Conservation (phyloP, 2,329 filamentous ascomycete genomes). For the Aspergillus quadricinctus region DNA sequence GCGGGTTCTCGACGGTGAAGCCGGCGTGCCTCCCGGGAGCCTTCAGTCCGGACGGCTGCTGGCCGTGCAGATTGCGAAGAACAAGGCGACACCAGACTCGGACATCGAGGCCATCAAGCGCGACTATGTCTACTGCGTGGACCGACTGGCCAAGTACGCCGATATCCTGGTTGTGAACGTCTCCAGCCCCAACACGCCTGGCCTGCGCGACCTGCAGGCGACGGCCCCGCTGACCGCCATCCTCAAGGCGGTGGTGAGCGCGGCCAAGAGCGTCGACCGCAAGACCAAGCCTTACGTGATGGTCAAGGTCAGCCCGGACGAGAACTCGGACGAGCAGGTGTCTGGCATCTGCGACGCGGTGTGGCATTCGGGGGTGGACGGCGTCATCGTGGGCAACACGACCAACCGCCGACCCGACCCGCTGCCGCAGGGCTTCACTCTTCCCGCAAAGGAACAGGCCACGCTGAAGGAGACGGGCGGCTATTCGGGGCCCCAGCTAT, state of each 20-base stretch:
- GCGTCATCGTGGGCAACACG: constrained; percentile 95
- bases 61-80: constrained; percentile 93
- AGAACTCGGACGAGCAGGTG: constrained; percentile 80
- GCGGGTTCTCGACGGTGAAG: constrained; percentile 71
- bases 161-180: constrained; percentile 98
- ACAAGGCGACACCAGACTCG: constrained; percentile 81
- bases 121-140: constrained; percentile 85
- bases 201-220: constrained; percentile 80
- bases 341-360: constrained; percentile 84
- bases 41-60: constrained; percentile 70
- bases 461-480: constrained; percentile 75
- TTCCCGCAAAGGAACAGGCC: constrained; percentile 63
- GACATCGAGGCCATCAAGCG: constrained; percentile 76
- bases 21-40: constrained; percentile 75
- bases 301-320: constrained; percentile 97
- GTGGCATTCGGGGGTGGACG: constrained; percentile 79
- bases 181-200: constrained; percentile 92
- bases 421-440: constrained; percentile 60
- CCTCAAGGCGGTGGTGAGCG: constrained; percentile 74
- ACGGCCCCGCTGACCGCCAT: constrained; percentile 77
- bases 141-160: constrained; percentile 76
- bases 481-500: constrained; percentile 87
- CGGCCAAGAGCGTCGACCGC: constrained; percentile 65
- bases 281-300: constrained; percentile 77
- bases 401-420: constrained; percentile 76